Conservation (phyloP, 306 rosid genomes). For the Purshia tridentata region DNA sequence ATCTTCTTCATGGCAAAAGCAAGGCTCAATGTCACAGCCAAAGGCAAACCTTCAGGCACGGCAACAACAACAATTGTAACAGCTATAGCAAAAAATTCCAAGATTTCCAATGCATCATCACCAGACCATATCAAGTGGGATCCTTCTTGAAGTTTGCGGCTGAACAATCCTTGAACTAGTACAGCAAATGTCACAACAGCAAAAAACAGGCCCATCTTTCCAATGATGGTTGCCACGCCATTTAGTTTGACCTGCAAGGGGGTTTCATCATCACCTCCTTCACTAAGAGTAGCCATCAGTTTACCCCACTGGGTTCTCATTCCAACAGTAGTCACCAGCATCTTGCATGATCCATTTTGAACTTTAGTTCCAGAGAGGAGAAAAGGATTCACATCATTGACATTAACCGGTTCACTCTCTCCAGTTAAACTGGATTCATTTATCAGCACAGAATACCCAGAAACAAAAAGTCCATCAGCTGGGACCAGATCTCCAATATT, state of each 20-base stretch:
- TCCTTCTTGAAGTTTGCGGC: constrained; percentile 76
- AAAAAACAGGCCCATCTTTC: constrained; percentile 91
- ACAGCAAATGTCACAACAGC: constrained; percentile 91
- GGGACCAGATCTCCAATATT: constrained; percentile 94
- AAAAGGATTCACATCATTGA: constrained; percentile 61
- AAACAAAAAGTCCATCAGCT: constrained; percentile 91
- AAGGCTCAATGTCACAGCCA: constrained; percentile 96
- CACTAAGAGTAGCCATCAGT: constrained; percentile 90
- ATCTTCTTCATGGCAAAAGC: constrained; percentile 99
- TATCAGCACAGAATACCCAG: constrained; percentile 79
- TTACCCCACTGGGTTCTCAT: constrained; percentile 99
- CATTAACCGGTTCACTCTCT: constrained; percentile 91
- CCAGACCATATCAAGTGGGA: constrained; percentile 83
- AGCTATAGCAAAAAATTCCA: constrained; percentile 91
- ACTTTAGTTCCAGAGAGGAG: constrained; percentile 97
- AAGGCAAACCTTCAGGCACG: constrained; percentile 97
- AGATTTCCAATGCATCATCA: constrained; percentile 74
- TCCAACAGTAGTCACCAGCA: constrained; percentile 98
- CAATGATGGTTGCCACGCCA: constrained; percentile 97
- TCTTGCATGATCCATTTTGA: constrained; percentile 96
- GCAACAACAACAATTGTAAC: constrained; percentile 98
- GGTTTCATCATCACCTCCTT: constrained; percentile 99
- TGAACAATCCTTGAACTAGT: constrained; percentile 85
- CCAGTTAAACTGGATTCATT: constrained; percentile 98
- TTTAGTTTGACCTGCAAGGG: constrained; percentile 99